Conservation (phyloP, 163 green algal genomes). For the Prototheca stagnorum region DNA sequence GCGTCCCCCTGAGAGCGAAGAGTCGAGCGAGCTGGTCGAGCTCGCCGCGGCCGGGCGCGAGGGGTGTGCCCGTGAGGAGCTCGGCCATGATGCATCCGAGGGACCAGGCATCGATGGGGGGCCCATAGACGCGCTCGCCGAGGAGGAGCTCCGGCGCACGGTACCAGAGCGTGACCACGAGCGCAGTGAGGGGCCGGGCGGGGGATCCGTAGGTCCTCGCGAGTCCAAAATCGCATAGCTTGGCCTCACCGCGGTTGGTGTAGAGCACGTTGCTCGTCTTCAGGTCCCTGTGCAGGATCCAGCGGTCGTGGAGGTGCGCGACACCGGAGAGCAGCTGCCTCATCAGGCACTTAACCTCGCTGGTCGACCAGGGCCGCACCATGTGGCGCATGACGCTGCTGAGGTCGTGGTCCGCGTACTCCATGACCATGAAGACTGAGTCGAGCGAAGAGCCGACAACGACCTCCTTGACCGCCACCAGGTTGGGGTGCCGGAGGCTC, state of each 20-base stretch:
- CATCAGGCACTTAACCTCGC: constrained; percentile 76
- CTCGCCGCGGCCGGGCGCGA: constrained; percentile 50
- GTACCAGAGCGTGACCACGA: constrained; percentile 95
- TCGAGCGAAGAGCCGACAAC: constrained; percentile 34
- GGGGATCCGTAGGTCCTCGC: constrained; percentile 64
- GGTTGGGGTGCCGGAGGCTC: constrained; percentile 73
- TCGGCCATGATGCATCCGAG: constrained; percentile 92
- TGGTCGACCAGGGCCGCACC: constrained; percentile 31
- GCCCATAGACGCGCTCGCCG: constrained; percentile 50
- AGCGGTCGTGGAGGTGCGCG: constrained; percentile 81
- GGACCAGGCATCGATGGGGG: constrained; percentile 86
- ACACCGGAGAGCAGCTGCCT: constrained; percentile 69
- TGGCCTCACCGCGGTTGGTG: constrained; percentile 82
- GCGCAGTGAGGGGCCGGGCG: constrained; percentile 64
- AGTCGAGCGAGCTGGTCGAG: constrained; percentile 80
- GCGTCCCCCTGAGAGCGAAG: constrained; percentile 62
- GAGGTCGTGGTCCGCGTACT: constrained; percentile 94
- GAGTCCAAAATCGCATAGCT: constrained; percentile 85
- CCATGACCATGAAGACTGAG: constrained; percentile 96
- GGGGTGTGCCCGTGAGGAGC: constrained; percentile 44
- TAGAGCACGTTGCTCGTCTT: constrained; percentile 98
- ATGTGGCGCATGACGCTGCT: constrained; percentile 51
- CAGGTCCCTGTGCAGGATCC: constrained; percentile 84
- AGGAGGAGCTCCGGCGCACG: constrained; percentile 82
- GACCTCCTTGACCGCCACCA: constrained; percentile 88